phyloP scores from a whole-genome alignment of 2,329 filamentous ascomycete species.

The Myriosclerotinia duriaeana region DNA sequence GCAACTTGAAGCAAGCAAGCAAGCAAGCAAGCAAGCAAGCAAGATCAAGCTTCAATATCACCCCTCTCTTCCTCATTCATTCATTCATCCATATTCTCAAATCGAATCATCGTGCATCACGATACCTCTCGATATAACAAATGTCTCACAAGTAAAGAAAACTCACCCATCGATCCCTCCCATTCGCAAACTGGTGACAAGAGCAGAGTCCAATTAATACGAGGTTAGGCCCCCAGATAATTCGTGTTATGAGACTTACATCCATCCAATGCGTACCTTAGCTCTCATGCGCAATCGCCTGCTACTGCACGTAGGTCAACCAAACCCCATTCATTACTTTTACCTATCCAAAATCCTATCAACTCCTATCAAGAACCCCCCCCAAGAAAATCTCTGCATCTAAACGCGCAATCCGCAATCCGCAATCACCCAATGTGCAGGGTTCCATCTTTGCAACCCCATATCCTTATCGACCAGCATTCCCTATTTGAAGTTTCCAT shows the following conservation, averaged over 20 bases:
- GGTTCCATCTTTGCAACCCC: background rate
- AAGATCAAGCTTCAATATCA: too few relatives aligned
- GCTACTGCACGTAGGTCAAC: too few relatives aligned
- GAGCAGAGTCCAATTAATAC: too few relatives aligned
- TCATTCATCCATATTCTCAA: too few relatives aligned
- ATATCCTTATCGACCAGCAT: background rate
- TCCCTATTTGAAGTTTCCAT: too few relatives aligned
- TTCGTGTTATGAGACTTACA: too few relatives aligned
- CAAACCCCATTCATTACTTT: background rate
- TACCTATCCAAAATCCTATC: background rate
- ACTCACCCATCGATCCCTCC: too few relatives aligned
- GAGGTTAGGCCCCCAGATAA: too few relatives aligned
- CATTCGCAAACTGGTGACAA: too few relatives aligned
- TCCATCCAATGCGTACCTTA: too few relatives aligned
- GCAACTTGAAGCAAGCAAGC: background rate
- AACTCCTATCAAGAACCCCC: background rate
- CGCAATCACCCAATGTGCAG: background rate
- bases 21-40: background rate
- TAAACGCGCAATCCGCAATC: constrained; percentile 12
- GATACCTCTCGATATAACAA: background rate
- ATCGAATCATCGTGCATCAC: background rate
- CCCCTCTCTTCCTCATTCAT: background rate
- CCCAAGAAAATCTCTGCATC: background rate
- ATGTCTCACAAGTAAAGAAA: background rate
- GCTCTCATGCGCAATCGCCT: too few relatives aligned